Evolutionary conservation across 1,139 yeast species (phyloP).

Genomic region (Wickerhamomyces sp.): DNA sequence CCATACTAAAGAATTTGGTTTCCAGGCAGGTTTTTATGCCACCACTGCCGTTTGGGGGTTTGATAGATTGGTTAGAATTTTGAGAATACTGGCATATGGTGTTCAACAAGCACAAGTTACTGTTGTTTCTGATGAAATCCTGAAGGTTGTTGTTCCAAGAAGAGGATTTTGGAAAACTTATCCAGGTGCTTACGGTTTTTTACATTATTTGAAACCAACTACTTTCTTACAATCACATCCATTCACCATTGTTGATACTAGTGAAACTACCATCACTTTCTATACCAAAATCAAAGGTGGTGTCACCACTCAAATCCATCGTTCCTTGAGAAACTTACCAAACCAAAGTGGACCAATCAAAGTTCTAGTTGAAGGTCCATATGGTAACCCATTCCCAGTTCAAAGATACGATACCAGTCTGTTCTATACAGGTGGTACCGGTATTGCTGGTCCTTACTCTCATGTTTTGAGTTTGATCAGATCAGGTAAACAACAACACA

Average conservation of each 20-base stretch:
- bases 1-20: constrained; percentile 41
- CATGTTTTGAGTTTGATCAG: constrained; percentile 14
- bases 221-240: constrained; percentile 58
- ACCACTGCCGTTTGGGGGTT: constrained; percentile 32
- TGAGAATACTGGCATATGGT: constrained; percentile 28
- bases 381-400: constrained; percentile 47
- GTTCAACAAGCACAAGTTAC: constrained; percentile 36
- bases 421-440: constrained; percentile 65
- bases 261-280: constrained; percentile 33
- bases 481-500: constrained; percentile 14
- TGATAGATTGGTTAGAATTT: constrained; percentile 30
- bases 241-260: constrained; percentile 34
- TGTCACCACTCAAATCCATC: constrained; percentile 34
- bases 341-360: constrained; percentile 21
- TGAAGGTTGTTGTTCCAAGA: constrained; percentile 28
- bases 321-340: constrained; percentile 20
- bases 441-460: constrained; percentile 52
- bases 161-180: constrained; percentile 26
- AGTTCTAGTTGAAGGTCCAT: constrained; percentile 55
- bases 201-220: constrained; percentile 34
- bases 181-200: constrained; percentile 35
- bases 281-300: constrained; percentile 45
- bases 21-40: constrained; percentile 12
- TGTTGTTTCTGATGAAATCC: constrained; percentile 44
- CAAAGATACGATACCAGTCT: constrained; percentile 48